These are phyloP conservation scores for Amylocystis lapponica DNA, from an alignment of 768 basidiomycete species.

Conservation along the genomic window DNA sequence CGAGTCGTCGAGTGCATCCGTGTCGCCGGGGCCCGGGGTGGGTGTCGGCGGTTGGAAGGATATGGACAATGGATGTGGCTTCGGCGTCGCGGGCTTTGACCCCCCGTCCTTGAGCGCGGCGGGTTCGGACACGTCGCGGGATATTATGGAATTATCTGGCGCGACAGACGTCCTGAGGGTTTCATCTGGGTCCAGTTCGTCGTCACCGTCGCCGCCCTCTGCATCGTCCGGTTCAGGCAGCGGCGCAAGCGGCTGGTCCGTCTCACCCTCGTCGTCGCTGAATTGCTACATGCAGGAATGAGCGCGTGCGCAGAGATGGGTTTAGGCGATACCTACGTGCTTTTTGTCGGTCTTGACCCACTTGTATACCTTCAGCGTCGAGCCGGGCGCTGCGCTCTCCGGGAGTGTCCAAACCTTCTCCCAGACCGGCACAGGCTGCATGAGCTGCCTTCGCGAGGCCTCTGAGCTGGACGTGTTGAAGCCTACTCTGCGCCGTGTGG, in stretches of 20 bases:
- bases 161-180: constrained; percentile 34
- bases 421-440: constrained; percentile 87
- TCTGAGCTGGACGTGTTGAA: constrained; percentile 73
- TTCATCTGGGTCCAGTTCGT: constrained; percentile 73
- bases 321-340: constrained; percentile 42
- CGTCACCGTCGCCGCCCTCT: constrained; percentile 70
- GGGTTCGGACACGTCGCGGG: constrained; percentile 33
- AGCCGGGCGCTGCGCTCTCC: constrained; percentile 47
- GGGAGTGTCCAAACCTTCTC: constrained; percentile 69
- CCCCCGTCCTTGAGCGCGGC: constrained; percentile 35
- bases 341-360: constrained; percentile 79
- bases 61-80: constrained; percentile 59
- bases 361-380: constrained; percentile 61
- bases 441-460: constrained; percentile 76
- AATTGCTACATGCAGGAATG: constrained; percentile 85
- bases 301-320: not conserved
- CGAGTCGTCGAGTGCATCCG: constrained; percentile 47
- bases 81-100: constrained; percentile 63
- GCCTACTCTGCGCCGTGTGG: constrained; percentile 71
- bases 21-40: constrained; percentile 30
- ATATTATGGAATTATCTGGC: constrained; percentile 27
- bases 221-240: constrained; percentile 73
- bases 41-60: constrained; percentile 41
- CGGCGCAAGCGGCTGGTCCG: constrained; percentile 75
- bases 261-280: constrained; percentile 78